Percentiles rank a stretch among this genome's conserved stretches.
These are phyloP conservation scores for Ogataea sp. DNA, from an alignment of 805 yeast species.

Conservation along the genomic window DNA sequence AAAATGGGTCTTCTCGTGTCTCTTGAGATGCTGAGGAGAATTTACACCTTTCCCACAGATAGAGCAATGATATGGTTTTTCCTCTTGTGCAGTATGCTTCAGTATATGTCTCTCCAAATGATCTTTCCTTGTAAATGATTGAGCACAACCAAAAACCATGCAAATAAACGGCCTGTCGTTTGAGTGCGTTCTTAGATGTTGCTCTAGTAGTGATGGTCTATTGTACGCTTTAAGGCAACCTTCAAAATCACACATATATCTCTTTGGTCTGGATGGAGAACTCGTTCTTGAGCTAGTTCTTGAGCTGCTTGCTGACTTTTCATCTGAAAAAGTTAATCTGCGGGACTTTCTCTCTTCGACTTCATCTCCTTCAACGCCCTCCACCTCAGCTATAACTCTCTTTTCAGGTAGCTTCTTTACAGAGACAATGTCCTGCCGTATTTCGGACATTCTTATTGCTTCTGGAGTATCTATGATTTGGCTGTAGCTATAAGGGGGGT, in stretches of 20 bases:
- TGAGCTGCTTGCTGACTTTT: constrained; percentile 5
- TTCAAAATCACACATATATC: constrained; percentile 51
- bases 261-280: constrained; percentile 33
- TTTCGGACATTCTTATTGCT: too few species aligned
- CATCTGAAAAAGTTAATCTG: too few species aligned
- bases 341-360: background rate
- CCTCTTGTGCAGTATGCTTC: constrained; percentile 45
- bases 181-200: constrained; percentile 73
- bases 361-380: too few species aligned
- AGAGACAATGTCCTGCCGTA: too few species aligned
- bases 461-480: too few species aligned
- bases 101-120: constrained; percentile 70
- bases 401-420: too few species aligned
- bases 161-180: constrained; percentile 74
- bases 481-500: too few species aligned
- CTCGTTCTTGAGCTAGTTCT: constrained; percentile 27
- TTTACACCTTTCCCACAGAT: constrained; percentile 78
- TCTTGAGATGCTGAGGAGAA: constrained; percentile 67
- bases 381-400: too few species aligned
- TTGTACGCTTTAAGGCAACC: constrained; percentile 73
- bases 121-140: constrained; percentile 65
- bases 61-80: constrained; percentile 66
- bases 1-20: constrained; percentile 81
- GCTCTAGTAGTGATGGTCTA: constrained; percentile 75
- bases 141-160: constrained; percentile 44